Evolutionary conservation across 192 early-diverging fungal species (phyloP), one percentile per base, ranked within the genome.

Genomic region (Coemansia sp.): DNA sequence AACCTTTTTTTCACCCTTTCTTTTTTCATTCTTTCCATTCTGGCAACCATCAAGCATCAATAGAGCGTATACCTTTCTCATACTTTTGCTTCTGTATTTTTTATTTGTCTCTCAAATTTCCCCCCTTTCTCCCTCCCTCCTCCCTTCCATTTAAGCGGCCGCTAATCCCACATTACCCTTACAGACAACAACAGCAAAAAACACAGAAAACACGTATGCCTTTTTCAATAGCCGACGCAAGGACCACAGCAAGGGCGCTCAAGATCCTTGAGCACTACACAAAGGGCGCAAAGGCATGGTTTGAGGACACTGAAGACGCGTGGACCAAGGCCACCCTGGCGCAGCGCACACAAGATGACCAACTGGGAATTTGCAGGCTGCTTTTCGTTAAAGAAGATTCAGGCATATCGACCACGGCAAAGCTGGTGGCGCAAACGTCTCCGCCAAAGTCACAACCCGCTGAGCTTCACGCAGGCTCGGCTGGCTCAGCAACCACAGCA

Each of bases 271-370:
- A 90, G 50, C 86, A 89, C 63, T 92, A 87, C 75, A 84, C 85
- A 58, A 87, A 88, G 63, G 92, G 91, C 41, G 89, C 89, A 64
- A 82, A 84, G 65, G 95, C 94, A 44, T 98, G 95, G 95, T 93
- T 97, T 72, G 85, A 87, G 61, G 92, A 98, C 68, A 88, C 89
- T 2, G 85, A 88, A 42, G 91, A 95, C 60, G 95, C 90, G 32
- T 98, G 93, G 93, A 83, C 93, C 61, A 87, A 90, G 64, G 94
- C 87, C 38, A 74, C 79, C 19, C 69, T 82, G 37, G 71, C 73
- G 44, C 79, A 82, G 68, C 65, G 79, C 45, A 73, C 74, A 4
- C 74, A 82, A 62, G 79, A 82, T 43, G 47, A 32, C 39, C 49
- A 65, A 11, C 39, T 82, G 43, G 79, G 79, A 12, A 72, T 82